Conservation (phyloP, 2,329 filamentous ascomycete genomes). For the Davidsoniella eucalypti region DNA sequence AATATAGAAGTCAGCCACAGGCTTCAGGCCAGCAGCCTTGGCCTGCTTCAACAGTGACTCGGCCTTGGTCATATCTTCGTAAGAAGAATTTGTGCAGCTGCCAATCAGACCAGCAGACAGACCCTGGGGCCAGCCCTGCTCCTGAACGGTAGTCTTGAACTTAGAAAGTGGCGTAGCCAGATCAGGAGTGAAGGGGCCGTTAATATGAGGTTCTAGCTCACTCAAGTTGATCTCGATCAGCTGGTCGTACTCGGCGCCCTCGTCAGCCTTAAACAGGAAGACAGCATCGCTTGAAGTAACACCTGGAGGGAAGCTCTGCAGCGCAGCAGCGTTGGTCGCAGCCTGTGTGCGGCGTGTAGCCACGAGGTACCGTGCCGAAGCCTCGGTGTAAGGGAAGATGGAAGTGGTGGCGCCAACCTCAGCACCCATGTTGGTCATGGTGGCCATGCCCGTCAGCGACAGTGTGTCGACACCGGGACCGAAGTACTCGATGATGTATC, state of each 20-base stretch:
- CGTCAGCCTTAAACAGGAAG: conserved; percentile 60
- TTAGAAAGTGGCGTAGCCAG: conserved; percentile 80
- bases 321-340: conserved; percentile 47
- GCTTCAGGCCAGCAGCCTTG: conserved; percentile 71
- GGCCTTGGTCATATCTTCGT: conserved; percentile 94
- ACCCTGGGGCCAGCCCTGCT: conserved; percentile 78
- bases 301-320: conserved; percentile 34
- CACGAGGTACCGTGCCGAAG: conserved; percentile 70
- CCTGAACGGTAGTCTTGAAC: conserved; percentile 70
- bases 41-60: conserved; percentile 90
- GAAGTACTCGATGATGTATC: conserved; percentile 87
- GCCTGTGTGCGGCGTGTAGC: conserved; percentile 56
- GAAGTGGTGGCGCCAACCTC: conserved; percentile 94
- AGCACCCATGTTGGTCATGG: conserved; percentile 70
- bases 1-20: conserved; percentile 83
- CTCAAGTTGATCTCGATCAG: conserved; percentile 82
- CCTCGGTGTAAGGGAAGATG: conserved; percentile 79
- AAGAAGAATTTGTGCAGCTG: conserved; percentile 97
- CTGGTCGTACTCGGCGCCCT: conserved; percentile 74
- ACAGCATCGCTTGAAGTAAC: conserved; percentile 28
- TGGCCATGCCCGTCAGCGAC: conserved; percentile 86
- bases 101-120: conserved; percentile 90
- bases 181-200: conserved; percentile 92
- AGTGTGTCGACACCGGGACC: conserved; percentile 79
- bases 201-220: conserved; percentile 84